Percentiles rank a stretch among this genome's conserved stretches.
Evolutionary conservation across 495 filamentous ascomycete genomes (phyloP).

Genomic region (Bacidia gigantensis): DNA sequence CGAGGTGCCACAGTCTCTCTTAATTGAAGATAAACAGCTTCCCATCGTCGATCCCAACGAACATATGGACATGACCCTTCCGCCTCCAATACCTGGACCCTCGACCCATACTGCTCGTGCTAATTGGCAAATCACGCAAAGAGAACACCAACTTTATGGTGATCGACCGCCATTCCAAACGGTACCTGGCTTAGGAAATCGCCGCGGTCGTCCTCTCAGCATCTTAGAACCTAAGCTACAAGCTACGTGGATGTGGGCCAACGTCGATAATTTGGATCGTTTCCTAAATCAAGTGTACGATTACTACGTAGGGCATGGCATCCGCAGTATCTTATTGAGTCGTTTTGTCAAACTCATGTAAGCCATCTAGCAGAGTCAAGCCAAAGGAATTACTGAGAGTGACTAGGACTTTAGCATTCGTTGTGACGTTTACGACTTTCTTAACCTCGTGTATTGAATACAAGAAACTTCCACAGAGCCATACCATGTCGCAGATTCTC

Average conservation of each 20-base stretch:
- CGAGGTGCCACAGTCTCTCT: constrained; percentile 78
- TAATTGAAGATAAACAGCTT: constrained; percentile 54
- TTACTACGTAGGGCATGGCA: constrained; percentile 74
- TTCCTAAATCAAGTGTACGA: constrained; percentile 84
- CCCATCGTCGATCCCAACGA: constrained; percentile 25
- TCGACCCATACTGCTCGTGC: constrained; percentile 39
- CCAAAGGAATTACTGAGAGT: too few relatives aligned
- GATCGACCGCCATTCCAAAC: constrained; percentile 20
- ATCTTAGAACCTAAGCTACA: constrained; percentile 57
- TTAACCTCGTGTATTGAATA: constrained; percentile 83
- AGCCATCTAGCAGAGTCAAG: too few relatives aligned
- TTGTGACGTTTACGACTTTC: constrained; percentile 73
- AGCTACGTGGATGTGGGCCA: constrained; percentile 93
- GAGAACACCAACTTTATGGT: constrained; percentile 45
- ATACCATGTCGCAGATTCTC: constrained; percentile 60
- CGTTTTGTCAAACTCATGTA: constrained; percentile 61
- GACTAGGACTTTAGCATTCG: constrained; percentile 61
- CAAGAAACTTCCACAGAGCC: constrained; percentile 54
- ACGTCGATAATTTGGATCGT: constrained; percentile 79
- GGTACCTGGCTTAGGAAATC: constrained; percentile 3
- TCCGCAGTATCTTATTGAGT: constrained; percentile 76
- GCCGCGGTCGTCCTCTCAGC: constrained; percentile 31
- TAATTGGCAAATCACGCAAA: constrained; percentile 54
- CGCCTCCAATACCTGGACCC: constrained; percentile 35
- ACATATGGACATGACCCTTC: constrained; percentile 23